Evolutionary conservation across 306 rosid genomes (phyloP), one percentile per base, ranked within the genome.

Genomic region (Sesbania bispinosa): DNA sequence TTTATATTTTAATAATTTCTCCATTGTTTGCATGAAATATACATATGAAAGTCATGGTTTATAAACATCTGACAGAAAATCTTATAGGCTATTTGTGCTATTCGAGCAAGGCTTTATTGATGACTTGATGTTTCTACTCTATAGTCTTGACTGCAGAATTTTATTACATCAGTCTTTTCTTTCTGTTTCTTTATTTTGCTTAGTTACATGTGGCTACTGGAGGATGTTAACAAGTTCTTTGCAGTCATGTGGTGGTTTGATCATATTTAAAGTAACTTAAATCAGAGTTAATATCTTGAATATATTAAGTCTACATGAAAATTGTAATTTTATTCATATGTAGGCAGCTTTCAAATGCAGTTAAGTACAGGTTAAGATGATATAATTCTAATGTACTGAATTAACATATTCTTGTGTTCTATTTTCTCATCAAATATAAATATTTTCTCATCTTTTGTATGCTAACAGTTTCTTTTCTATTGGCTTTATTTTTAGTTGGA

Each of bases 401-500:
- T 51, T 7, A 23, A 38, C 57, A 46, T 48, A 38, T 35, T 20
- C 29, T 38, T 38, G 26, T 39, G 16, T 52, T 47, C 10, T 19
- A 19, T 41, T 79, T 55, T 54, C 43, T 18, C 13, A 11, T 30
- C 30, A 58, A 60, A 48, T n/a, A 35, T 23, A 55, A 7, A 20
- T 27, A 15, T 41, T 32, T 32, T n/a, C 5, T 19, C 52, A 0
- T 53, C 36, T 51, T 57, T 48, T 68, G 53, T 60, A 36, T 63
- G 45, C 10, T 54, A 52, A 69, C 60, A 43, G 18, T 60, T 43
- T 80, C 9, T 39, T 69, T 45, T 69, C 53, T 41, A 6, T 74
- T 69, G 74, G 73, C 46, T 39, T 84, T 80, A 54, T 82, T 78
- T 60, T 16, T 85, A 93, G 98, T 90, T 83, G 98, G 98, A 74